A percentile compares a stretch with the other conserved stretches of the same genome.
phyloP scores from a whole-genome alignment of 169 alveolate genomes.

The Plasmodium ovale region DNA sequence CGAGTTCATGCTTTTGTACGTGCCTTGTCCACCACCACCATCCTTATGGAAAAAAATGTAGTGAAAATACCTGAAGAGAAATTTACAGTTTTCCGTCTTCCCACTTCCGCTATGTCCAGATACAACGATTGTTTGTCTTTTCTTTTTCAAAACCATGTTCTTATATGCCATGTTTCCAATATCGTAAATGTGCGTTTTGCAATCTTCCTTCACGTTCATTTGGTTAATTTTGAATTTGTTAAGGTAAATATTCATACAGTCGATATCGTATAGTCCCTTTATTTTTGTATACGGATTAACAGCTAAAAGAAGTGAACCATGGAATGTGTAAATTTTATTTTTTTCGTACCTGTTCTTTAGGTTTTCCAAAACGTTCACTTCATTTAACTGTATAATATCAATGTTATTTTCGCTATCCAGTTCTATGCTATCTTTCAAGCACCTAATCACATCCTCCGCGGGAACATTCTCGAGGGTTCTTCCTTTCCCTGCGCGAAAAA shows the following conservation, averaged over 20 bases:
- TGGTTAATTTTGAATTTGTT: slow-evolving; percentile 41
- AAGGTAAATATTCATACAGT: slow-evolving; percentile 77
- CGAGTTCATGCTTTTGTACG: slow-evolving; percentile 14
- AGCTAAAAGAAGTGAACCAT: slow-evolving; percentile 87
- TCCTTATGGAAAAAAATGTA: slow-evolving; percentile 77
- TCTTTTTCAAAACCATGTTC: slow-evolving; percentile 74
- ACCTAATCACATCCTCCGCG: slow-evolving; percentile 28
- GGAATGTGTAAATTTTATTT: slow-evolving; percentile 84
- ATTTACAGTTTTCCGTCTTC: slow-evolving; percentile 98
- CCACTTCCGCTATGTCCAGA: slow-evolving; percentile 99
- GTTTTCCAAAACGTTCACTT: slow-evolving; percentile 42
- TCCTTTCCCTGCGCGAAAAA: slow-evolving; percentile 42
- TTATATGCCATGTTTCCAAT: slow-evolving; percentile 79
- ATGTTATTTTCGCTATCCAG: slow-evolving; percentile 47
- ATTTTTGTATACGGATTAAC: slow-evolving; percentile 88
- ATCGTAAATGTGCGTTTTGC: slow-evolving; percentile 79
- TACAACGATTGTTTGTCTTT: slow-evolving; percentile 95
- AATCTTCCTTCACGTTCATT: slow-evolving; percentile 28
- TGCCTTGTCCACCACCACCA: background rate
- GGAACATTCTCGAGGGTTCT: slow-evolving; percentile 32
- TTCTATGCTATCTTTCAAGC: slow-evolving; percentile 30
- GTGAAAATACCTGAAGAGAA: slow-evolving; percentile 86
- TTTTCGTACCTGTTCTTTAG: slow-evolving; percentile 75
- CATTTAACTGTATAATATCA: slow-evolving; percentile 48
- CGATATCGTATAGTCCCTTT: slow-evolving; percentile 81